phyloP scores from a whole-genome alignment of 1,284 basidiomycete genomes.

The Leccinum colubrinum region DNA sequence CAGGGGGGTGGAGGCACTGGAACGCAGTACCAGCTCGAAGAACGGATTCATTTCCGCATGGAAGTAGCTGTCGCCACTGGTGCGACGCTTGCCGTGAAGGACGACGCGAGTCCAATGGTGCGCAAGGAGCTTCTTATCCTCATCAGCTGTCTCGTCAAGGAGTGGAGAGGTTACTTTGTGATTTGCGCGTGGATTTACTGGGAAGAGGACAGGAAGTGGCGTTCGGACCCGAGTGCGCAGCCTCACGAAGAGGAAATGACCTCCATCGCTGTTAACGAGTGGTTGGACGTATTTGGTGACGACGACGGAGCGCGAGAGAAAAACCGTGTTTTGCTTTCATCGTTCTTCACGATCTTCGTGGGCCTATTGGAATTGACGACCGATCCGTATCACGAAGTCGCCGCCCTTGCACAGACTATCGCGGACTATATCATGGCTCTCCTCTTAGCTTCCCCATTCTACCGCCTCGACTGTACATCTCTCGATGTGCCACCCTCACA shows the following conservation, averaged over 20 bases:
- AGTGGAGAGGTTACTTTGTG: slow-evolving; percentile 96
- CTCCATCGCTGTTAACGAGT: slow-evolving; percentile 70
- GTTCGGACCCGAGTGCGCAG: slow-evolving; percentile 32
- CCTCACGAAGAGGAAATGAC: slow-evolving; percentile 64
- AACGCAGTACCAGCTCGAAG: slow-evolving; percentile 79
- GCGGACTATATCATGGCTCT: slow-evolving; percentile 92
- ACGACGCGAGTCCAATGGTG: slow-evolving; percentile 75
- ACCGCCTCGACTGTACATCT: slow-evolving; percentile 64
- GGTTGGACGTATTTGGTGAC: slow-evolving; percentile 64
- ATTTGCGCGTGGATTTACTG: slow-evolving; percentile 96
- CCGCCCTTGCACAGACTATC: slow-evolving; percentile 86
- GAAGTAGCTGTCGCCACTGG: slow-evolving; percentile 79
- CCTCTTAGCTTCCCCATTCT: slow-evolving; percentile 86
- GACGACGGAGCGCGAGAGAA: slow-evolving; percentile 72
- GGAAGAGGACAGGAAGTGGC: slow-evolving; percentile 77
- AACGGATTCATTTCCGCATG: slow-evolving; percentile 77
- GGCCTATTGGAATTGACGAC: slow-evolving; percentile 89
- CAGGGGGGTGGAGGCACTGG: slow-evolving; percentile 86
- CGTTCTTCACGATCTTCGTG: slow-evolving; percentile 92
- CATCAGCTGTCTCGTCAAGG: slow-evolving; percentile 90
- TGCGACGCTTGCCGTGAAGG: slow-evolving; percentile 78
- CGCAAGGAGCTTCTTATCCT: slow-evolving; percentile 93
- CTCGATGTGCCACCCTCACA: slow-evolving; percentile 49
- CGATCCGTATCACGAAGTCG: slow-evolving; percentile 93
- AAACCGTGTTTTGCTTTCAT: slow-evolving; percentile 82